Conservation (phyloP, 768 basidiomycete species). For the Auriscalpium vulgare region DNA sequence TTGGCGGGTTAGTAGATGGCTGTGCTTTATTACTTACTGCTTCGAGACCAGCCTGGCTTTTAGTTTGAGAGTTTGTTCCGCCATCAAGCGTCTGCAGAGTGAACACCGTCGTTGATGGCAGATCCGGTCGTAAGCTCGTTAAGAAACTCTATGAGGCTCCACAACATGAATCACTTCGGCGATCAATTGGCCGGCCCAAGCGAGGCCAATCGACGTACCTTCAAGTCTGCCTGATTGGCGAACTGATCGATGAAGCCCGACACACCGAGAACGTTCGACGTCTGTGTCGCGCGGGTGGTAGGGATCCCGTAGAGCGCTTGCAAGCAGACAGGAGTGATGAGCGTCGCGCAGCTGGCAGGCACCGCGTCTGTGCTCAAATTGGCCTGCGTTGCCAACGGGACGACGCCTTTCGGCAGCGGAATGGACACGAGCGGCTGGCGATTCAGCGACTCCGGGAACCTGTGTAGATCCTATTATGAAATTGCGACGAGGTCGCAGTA, state of each 20-base stretch:
- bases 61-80: constrained; percentile 11
- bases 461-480: not conserved
- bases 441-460: constrained; percentile 1
- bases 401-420: not conserved
- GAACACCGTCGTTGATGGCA: constrained; percentile 9
- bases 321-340: constrained; percentile 17
- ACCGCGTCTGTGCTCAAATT: not conserved
- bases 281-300: constrained; percentile 1
- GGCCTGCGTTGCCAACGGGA: not conserved
- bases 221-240: constrained; percentile 14
- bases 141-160: constrained; percentile 4
- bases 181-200: too few relatives aligned
- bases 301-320: constrained; percentile 18
- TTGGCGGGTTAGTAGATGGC: too few relatives aligned
- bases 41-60: constrained; percentile 12
- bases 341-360: not conserved
- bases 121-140: constrained; percentile 6
- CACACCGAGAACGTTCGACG: constrained; percentile 12
- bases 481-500: too few relatives aligned
- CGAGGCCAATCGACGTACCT: not conserved
- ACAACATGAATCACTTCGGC: too few relatives aligned
- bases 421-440: not conserved
- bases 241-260: constrained; percentile 15
- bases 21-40: constrained; percentile 7
- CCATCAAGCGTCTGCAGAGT: constrained; percentile 15